Evolutionary conservation across 1,284 basidiomycete genomes (phyloP), one percentile per base, ranked within the genome.

Genomic region (Trametes pubescens): DNA sequence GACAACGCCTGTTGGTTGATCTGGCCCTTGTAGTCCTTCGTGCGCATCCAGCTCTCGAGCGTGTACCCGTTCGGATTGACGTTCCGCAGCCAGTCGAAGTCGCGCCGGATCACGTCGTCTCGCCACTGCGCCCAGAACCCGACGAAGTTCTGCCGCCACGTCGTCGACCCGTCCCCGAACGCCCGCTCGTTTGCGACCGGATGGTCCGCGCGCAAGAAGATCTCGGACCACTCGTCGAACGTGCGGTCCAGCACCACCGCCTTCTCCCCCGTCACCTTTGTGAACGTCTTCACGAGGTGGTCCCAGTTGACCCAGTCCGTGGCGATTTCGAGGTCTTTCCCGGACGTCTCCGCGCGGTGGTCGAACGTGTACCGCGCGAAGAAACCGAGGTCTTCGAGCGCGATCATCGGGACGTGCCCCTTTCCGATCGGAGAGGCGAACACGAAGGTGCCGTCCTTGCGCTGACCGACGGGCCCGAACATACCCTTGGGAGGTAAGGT

Each of bases 241-340:
- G 77, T 72, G 46, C 79, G 76, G 37, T 75, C 69, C 37, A 79
- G 73, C 65, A 76, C 76, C 11, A 80, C 74, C 1, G 80, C 81
- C 44, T 76, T 76, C 65, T 77, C 65, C 1, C 81, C 81, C 4
- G 82, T 83, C 32, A 83, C 81, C 65, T 78, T 77, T 53, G 70
- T 77, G 76, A 84, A 84, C 49, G 78, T 78, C 35, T 73, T 66
- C 8, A 77, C 77, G 55, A 84, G 76, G 54, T 81, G 74, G 21
- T 82, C 77, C 79, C 81, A 82, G 8, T 73, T 74, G 24, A 84
- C 80, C 59, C 77, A 70, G 60, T 85, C 81, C 52, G 78, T 81
- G 1, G 79, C 79, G 57, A 84, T 72, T 59, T 79, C 73, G 48
- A 84, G 73, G 40, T 83, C 80, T 40, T 73, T 72, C 2, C 77